These are phyloP conservation scores for Rhododendron mucronatum DNA, from an alignment of 148 eudicot species.

Conservation along the genomic window DNA sequence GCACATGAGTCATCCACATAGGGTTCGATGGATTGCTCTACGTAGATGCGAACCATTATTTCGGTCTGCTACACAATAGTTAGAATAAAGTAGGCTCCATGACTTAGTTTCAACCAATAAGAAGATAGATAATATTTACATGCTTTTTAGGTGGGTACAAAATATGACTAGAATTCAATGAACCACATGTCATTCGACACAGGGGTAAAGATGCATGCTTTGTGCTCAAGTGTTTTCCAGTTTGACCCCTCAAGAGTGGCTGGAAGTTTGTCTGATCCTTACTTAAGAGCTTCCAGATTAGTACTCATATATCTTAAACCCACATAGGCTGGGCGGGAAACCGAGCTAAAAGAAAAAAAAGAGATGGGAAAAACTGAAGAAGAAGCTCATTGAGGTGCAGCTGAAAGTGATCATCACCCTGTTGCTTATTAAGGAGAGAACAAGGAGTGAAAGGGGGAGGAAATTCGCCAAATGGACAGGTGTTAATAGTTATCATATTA, in stretches of 20 bases:
- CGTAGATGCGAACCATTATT: too few species aligned
- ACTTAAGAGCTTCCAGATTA: neutral
- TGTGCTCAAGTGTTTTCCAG: neutral
- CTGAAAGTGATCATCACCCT: neutral
- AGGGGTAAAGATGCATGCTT: too few species aligned
- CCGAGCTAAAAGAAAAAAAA: neutral
- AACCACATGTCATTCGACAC: too few species aligned
- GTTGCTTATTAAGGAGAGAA: neutral
- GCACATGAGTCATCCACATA: too few species aligned
- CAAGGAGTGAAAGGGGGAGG: neutral
- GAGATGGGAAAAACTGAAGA: neutral
- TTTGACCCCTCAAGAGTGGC: neutral
- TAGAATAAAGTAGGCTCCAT: too few species aligned
- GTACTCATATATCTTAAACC: too few species aligned
- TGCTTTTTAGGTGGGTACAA: too few species aligned
- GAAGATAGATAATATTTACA: too few species aligned
- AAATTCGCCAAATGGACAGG: neutral
- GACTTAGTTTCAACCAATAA: too few species aligned
- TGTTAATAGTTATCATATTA: neutral
- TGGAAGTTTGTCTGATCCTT: neutral
- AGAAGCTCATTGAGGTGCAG: neutral
- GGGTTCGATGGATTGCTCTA: too few species aligned
- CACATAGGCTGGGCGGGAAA: neutral
- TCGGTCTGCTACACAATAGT: too few species aligned
- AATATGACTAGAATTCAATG: too few species aligned